phyloP scores from a whole-genome alignment of 495 filamentous ascomycete species.

The Talaromyces proteolyticus region DNA sequence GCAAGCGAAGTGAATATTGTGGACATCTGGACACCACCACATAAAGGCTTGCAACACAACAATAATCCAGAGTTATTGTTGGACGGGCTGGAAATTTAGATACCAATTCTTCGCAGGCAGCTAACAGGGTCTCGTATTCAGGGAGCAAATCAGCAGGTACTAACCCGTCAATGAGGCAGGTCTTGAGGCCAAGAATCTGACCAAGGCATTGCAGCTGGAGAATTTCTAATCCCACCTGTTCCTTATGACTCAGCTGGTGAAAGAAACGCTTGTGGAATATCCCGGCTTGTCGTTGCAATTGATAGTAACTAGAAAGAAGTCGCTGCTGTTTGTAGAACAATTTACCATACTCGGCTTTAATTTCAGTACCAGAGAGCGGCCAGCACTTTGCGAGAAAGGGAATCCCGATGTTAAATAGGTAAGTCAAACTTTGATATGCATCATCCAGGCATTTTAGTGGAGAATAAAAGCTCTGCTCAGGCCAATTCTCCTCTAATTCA shows the following conservation, averaged over 20 bases:
- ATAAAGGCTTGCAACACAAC: conserved; percentile 8
- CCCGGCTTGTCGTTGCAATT: conserved; percentile 5
- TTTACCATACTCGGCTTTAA: conserved; percentile 5
- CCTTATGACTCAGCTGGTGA: neutral
- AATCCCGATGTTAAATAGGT: conserved; percentile 8
- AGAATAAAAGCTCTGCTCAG: neutral
- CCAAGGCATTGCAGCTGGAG: conserved; percentile 7
- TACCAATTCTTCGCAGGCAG: conserved; percentile 3
- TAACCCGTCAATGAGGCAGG: conserved; percentile 8
- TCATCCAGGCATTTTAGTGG: neutral
- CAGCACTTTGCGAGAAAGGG: conserved; percentile 14
- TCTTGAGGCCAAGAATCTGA: conserved; percentile 9
- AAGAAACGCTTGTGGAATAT: conserved; percentile 3
- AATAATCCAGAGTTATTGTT: conserved; percentile 13
- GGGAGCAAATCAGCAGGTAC: conserved; percentile 3
- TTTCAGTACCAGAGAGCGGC: conserved; percentile 10
- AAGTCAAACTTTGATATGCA: conserved; percentile 5
- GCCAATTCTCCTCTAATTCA: neutral
- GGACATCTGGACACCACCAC: conserved; percentile 10
- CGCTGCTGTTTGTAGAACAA: conserved; percentile 9
- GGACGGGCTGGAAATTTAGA: conserved; percentile 10
- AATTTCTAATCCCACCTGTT: conserved; percentile 6
- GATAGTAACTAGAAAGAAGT: conserved; percentile 6
- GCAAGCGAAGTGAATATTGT: conserved; percentile 10
- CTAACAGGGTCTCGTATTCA: conserved; percentile 5